Conservation (phyloP, 176 grass and related monocot species). For the Carex littledalei region DNA sequence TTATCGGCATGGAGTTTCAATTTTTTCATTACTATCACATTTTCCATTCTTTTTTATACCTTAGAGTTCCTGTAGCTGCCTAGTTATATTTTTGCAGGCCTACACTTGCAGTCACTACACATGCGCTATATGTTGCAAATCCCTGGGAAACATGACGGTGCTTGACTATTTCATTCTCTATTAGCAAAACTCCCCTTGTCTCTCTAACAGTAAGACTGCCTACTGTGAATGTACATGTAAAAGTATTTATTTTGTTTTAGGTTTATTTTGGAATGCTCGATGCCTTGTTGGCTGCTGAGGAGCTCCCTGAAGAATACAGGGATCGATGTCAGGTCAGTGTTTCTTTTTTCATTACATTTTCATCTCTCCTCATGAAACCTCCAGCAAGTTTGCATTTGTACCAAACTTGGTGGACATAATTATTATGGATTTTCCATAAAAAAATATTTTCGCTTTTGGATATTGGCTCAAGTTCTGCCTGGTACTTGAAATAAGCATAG, state of each 20-base stretch:
- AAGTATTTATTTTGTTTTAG: conserved; percentile 23
- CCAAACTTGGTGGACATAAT: neutral
- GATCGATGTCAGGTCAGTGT: conserved; percentile 57
- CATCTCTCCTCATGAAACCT: neutral
- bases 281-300: conserved; percentile 64
- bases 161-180: neutral
- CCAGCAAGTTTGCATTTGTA: neutral
- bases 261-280: conserved; percentile 98
- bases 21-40: neutral
- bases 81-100: conserved; percentile 35
- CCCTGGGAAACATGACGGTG: conserved; percentile 85
- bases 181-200: neutral
- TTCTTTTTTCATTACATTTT: neutral
- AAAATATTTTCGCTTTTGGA: neutral
- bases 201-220: conserved; percentile 1
- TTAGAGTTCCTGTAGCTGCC: neutral
- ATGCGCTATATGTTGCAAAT: conserved; percentile 82
- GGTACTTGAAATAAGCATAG: neutral
- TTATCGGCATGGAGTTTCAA: neutral
- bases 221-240: neutral
- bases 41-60: neutral
- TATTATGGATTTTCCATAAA: neutral
- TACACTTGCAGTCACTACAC: conserved; percentile 92
- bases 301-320: conserved; percentile 74
- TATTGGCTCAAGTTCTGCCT: neutral